Base-by-base conservation (phyloP, 768 basidiomycete species). In the Sutorius australiensis region DNA sequence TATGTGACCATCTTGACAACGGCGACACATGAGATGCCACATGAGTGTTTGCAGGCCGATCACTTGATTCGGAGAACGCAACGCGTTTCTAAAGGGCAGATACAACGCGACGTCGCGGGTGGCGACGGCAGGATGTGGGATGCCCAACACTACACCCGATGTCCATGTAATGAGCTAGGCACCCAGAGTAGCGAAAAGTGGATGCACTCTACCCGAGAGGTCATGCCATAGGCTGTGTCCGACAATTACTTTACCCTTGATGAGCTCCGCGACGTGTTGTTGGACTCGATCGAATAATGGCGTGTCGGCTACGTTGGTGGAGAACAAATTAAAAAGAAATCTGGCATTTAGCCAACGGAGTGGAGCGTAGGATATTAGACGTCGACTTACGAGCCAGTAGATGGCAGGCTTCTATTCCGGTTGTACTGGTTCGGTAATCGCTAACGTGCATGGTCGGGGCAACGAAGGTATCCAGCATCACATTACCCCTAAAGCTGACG, bases 71-170 rank as follows among this genome's bases (percentile, higher is more conserved):
- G 82, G 81, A 27, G 79, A 78, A 24, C 81, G 80, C 48, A 92
- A 70, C 2, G 86, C 80, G 51, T 82, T 86, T 62, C 87, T 79
- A 63, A 91, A 92, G 0, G 89, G 89, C 73, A 87, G 64, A 69
- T 89, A 92, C 31, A 92, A 71, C 4, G 83, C 89, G 48, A 90
- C 87, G 64, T 92, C 90, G 46, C 90, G 80, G 12, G 90, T 92
- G 45, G 77, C 75, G 8, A 86, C 84, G 14, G 89, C 88, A 32
- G 84, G 80, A 69, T 91, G 89, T 14, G 88, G 86, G 54, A 91
- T 83, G 16, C 89, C 89, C 48, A 92, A 77, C 16, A 92, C 89
- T 89, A 61, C 41, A 51, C 28, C 55, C 36, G 58, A 57, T 16
- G 37, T 33, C 33, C 33, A 46, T 56, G 57, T 48, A 55, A 56